Base-by-base conservation (phyloP, 768 basidiomycete genomes). In the Termitomyces sp. region DNA sequence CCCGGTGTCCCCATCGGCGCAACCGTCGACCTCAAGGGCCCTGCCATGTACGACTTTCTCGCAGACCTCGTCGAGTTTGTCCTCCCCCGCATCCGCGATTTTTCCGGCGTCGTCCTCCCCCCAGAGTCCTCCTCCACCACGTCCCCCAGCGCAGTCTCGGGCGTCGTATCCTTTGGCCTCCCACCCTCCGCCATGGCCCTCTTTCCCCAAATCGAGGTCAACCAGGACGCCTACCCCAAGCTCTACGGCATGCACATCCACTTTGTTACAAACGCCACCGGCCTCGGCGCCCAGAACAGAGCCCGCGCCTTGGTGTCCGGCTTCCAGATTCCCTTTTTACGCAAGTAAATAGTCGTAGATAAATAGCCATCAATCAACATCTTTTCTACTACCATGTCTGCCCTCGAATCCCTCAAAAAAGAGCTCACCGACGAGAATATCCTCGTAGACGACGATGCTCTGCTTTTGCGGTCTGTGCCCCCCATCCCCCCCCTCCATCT, bases 201-300 rank as follows among this genome's bases (percentile, higher is more conserved):
- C 64, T 99, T 98, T 78, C 96, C 96, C 1, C 92, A 96, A 74
- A 89, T 98, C 56, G 96, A 98, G 74, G 87, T 94, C 71, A 97
- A 97, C 69, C 71, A 89, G 43, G 95, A 98, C 66, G 74, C 90
- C 29, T 99, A 98, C 69, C 92, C 94, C 5, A 83, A 82, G 62
- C 69, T 83, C 46, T 88, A 87, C 65, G 96, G 96, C 20, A 92
- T 99, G 83, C 91, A 98, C 67, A 86, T 99, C 37, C 91, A 95
- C 69, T 94, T 96, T 68, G 79, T 94, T 57, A 98, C 96, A 22
- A 93, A 89, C 67, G 90, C 91, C 5, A 77, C 78, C 46, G 96
- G 96, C 0, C 72, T 86, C n/a, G 92, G 92, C 13, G 95, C 95
- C 7, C 91, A 97, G 74, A 90, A 94, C 68, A 79, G 83, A 57